Conservation (phyloP, 1,139 yeast genomes). For the Zygoascus meyerae region DNA sequence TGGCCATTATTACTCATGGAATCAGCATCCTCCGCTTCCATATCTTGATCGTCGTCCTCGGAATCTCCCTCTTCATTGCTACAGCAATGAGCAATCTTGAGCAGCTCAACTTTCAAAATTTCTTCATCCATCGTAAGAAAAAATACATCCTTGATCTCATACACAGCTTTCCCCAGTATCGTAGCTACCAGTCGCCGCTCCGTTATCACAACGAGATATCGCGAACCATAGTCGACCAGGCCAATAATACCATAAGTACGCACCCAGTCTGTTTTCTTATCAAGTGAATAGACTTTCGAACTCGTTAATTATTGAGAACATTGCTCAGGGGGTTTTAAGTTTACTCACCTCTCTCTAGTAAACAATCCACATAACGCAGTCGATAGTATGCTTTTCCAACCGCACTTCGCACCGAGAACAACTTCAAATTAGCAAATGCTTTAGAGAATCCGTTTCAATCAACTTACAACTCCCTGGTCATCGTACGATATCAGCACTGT, state of each 20-base stretch:
- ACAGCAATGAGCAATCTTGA: not conserved
- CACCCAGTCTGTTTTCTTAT: not conserved
- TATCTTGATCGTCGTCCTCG: constrained; percentile 2
- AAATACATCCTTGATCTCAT: constrained; percentile 15
- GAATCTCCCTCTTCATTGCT: not conserved
- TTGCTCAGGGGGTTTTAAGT: not conserved
- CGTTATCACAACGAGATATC: constrained; percentile 21
- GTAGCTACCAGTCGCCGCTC: constrained; percentile 16
- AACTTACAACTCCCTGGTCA: constrained; percentile 9
- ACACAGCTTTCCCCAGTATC: constrained; percentile 15
- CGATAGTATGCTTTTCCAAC: constrained; percentile 3
- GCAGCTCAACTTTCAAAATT: not conserved
- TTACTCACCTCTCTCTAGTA: not conserved
- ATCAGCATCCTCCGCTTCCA: constrained; percentile 5
- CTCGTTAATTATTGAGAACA: not conserved
- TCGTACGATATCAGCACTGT: constrained; percentile 4
- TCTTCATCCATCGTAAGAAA: constrained; percentile 19
- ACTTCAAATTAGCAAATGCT: not conserved
- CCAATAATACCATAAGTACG: constrained; percentile 21
- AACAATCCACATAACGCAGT: constrained; percentile 3
- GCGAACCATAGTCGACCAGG: constrained; percentile 19
- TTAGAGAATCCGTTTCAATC: not conserved
- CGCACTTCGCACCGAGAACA: not conserved
- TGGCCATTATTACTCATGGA: not conserved
- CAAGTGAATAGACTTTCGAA: not conserved